phyloP scores from a whole-genome alignment of 2,329 filamentous ascomycete species.

The Orbilia brochopaga region DNA sequence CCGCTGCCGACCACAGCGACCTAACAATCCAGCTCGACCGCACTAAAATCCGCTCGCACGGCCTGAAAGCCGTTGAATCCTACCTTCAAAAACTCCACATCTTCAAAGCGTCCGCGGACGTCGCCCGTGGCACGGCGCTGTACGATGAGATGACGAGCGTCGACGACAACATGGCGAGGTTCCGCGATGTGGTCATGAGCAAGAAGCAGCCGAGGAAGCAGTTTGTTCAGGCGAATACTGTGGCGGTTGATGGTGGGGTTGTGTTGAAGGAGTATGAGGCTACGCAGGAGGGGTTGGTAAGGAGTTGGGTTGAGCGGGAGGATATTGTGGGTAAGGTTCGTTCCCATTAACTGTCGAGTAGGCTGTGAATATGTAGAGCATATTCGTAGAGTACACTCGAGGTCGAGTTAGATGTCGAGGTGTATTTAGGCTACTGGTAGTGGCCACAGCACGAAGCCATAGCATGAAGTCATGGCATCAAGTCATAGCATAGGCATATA shows the following conservation, averaged over 20 bases:
- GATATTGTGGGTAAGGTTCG: conserved; percentile 21
- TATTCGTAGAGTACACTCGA: no score
- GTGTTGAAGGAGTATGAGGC: conserved; percentile 66
- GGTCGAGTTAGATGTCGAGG: no score
- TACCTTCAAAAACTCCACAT: conserved; percentile 68
- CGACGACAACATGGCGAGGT: conserved; percentile 63
- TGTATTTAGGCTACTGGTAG: no score
- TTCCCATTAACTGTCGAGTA: conserved; percentile 1
- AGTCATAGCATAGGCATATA: no score
- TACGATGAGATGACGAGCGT: conserved; percentile 68
- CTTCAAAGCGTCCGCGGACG: conserved; percentile 69
- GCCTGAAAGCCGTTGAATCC: conserved; percentile 65
- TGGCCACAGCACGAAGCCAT: no score
- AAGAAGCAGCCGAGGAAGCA: conserved; percentile 66
- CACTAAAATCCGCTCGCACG: conserved; percentile 65
- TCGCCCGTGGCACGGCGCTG: conserved; percentile 62
- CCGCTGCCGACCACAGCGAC: conserved; percentile 59
- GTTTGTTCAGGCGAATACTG: conserved; percentile 71
- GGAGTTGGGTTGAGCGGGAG: conserved; percentile 61
- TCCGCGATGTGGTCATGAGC: conserved; percentile 65
- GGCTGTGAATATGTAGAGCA: no score
- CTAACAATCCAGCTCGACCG: conserved; percentile 66
- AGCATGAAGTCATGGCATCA: no score
- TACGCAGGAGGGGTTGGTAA: conserved; percentile 64
- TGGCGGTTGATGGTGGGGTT: conserved; percentile 58